These are phyloP conservation scores for Bjerkandera adusta DNA, from an alignment of 1,284 basidiomycete species.

Conservation along the genomic window DNA sequence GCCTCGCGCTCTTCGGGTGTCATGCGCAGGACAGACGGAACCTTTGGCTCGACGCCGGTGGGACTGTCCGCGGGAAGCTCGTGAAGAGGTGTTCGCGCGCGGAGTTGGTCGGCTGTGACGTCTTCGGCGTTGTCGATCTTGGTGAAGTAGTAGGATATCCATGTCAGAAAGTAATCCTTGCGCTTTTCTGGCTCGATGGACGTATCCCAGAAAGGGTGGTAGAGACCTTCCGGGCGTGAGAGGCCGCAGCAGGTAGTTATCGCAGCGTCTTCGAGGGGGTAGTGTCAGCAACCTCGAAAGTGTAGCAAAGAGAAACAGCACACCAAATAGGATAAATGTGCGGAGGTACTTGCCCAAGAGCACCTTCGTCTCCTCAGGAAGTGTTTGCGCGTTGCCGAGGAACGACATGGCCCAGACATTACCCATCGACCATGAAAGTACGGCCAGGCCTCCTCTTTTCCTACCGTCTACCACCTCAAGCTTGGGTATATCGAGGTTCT, in stretches of 20 bases:
- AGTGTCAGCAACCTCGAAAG: background rate
- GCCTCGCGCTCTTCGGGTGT: background rate
- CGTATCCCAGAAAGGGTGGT: slow-evolving; percentile 14
- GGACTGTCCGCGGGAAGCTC: background rate
- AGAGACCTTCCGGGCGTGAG: slow-evolving; percentile 3
- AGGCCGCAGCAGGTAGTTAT: background rate
- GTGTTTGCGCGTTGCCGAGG: slow-evolving; percentile 63
- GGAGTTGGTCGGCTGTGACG: background rate
- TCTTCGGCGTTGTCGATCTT: background rate
- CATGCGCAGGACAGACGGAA: background rate
- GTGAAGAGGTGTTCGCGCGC: background rate
- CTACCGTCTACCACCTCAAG: slow-evolving; percentile 58
- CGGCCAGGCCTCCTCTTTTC: slow-evolving; percentile 50
- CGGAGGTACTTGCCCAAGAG: slow-evolving; percentile 41
- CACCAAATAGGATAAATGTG: background rate
- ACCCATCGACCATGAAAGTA: slow-evolving; percentile 52
- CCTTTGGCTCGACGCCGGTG: background rate
- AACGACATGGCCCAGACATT: slow-evolving; percentile 57
- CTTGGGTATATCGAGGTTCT: slow-evolving; percentile 80
- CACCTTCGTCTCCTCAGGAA: slow-evolving; percentile 36
- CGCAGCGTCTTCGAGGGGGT: background rate
- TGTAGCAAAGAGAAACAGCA: background rate
- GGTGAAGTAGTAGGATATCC: slow-evolving; percentile 5
- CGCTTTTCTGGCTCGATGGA: background rate
- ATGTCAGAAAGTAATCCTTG: background rate